Evolutionary conservation across 768 basidiomycete species (phyloP), one percentile per base, ranked within the genome.

Genomic region (Lentinula guzmanii): DNA sequence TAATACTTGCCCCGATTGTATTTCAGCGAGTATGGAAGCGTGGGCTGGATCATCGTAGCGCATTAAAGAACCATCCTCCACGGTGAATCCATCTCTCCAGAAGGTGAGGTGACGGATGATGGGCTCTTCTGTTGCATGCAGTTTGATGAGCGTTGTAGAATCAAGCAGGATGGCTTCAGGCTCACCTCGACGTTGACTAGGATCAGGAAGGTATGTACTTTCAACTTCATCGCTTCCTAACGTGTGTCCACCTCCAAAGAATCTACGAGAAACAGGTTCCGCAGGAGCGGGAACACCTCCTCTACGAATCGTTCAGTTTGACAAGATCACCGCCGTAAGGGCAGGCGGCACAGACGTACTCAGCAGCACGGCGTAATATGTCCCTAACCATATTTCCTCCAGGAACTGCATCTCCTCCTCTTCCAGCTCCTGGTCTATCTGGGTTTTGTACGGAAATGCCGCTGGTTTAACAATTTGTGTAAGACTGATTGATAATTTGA

Each of bases 1-100:
- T 10, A 15, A 46, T n/a, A 15, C 68, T 39, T 74, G 92, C 89
- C 95, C 94, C 5, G 86, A 73, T 65, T 93, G 86, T 64, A 98
- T 90, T 62, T 91, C 86, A 1, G 79, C 77, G 6, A 98, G 76
- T 10, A 93, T 73, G 58, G 81, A 79, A 45, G 83, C 78, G 64
- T 94, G 86, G 16, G 76, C 78, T 0, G 92, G 91, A 63, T 95
- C 86, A 61, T 91, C 89, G 70, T 97, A 97, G 21, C 82, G 77
- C 82, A 91, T 82, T 59, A 98, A 76, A 34, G 87, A 86, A 5
- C 94, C 93, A 64, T 94, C 92, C 68, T 97, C 92, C 50, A 98
- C 83, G 52, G 87, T 87, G 74, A 97, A 98, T 0, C 97, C 97
- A 62, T 98, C 83, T 43, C 86, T 82, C 96, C 96, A 98, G 75